Conservation (phyloP, 1,284 basidiomycete genomes). For the Phenoliferia sp. region DNA sequence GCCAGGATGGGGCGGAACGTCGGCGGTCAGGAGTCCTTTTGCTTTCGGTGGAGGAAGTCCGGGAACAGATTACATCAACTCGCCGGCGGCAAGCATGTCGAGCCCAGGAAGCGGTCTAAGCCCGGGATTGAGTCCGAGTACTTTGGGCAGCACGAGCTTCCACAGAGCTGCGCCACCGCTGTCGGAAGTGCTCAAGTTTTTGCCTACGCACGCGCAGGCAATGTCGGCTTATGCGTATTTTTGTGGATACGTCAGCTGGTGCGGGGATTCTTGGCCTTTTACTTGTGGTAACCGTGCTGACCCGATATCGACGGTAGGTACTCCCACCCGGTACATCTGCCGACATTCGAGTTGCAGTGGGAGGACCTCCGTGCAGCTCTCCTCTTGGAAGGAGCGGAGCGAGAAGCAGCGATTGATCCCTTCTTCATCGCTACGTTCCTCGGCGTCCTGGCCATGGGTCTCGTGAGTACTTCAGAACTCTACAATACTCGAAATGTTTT, state of each 20-base stretch:
- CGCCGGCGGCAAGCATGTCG: background rate
- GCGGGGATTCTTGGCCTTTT: background rate
- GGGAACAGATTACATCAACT: background rate
- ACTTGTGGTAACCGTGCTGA: background rate
- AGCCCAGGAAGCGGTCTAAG: background rate
- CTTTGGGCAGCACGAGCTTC: slow-evolving; percentile 16
- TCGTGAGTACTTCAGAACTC: slow-evolving; percentile 3
- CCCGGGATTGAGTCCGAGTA: slow-evolving; percentile 4
- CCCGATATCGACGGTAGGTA: slow-evolving; percentile 4
- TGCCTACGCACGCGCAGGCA: slow-evolving; percentile 15
- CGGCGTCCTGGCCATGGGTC: slow-evolving; percentile 22
- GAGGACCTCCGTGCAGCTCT: slow-evolving; percentile 10
- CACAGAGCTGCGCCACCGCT: slow-evolving; percentile 14
- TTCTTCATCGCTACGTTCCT: slow-evolving; percentile 28
- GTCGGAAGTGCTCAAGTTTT: slow-evolving; percentile 19
- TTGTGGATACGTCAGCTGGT: slow-evolving; percentile 4
- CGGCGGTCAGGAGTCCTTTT: background rate
- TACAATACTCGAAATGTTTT: too few relatives aligned
- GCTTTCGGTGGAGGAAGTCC: too few relatives aligned
- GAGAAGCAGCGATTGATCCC: slow-evolving; percentile 17
- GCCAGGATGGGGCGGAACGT: background rate
- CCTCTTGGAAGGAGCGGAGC: slow-evolving; percentile 15
- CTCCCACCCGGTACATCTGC: slow-evolving; percentile 19
- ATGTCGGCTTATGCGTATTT: slow-evolving; percentile 13
- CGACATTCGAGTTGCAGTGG: slow-evolving; percentile 19